These are phyloP conservation scores for Edaphochlamys debaryana DNA, from an alignment of 139 green algal species.

Conservation along the genomic window DNA sequence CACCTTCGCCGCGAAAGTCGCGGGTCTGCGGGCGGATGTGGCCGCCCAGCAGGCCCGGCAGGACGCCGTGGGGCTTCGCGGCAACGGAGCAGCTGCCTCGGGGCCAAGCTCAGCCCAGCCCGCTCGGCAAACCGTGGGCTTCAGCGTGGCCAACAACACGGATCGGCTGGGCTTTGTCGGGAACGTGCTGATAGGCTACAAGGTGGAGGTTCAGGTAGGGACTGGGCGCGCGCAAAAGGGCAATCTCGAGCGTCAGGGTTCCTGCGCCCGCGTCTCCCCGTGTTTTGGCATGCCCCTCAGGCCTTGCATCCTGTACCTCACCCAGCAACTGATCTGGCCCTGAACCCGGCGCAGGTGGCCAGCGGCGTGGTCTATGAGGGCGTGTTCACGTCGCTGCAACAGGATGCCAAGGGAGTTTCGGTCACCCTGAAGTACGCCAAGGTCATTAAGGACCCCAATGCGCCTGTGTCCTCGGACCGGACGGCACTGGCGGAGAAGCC, in stretches of 20 bases:
- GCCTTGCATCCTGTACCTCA: no score
- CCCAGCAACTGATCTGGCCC: no score
- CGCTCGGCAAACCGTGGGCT: constrained; percentile 18
- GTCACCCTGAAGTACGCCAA: constrained; percentile 74
- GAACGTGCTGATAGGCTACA: constrained; percentile 77
- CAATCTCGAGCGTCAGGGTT: background rate
- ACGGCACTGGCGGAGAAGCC: constrained; percentile 56
- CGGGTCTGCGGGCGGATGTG: background rate
- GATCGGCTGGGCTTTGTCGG: constrained; percentile 57
- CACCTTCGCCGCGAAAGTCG: background rate
- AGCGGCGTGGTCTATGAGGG: constrained; percentile 75
- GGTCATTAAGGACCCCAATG: constrained; percentile 49
- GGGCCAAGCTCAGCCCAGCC: background rate
- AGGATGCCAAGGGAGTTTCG: constrained; percentile 23
- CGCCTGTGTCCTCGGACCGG: background rate
- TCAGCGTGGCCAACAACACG: background rate
- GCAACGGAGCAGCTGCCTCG: no score
- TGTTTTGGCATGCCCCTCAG: no score
- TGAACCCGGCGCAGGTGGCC: constrained; percentile 63
- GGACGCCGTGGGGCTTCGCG: no score
- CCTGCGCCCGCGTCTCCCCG: no score
- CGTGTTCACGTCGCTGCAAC: constrained; percentile 69
- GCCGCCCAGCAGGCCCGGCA: background rate
- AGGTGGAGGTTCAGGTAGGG: constrained; percentile 75
- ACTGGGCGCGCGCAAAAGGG: background rate